phyloP scores from a whole-genome alignment of 352 stramenopile genomes.

The Globisporangium heterothallicum region DNA sequence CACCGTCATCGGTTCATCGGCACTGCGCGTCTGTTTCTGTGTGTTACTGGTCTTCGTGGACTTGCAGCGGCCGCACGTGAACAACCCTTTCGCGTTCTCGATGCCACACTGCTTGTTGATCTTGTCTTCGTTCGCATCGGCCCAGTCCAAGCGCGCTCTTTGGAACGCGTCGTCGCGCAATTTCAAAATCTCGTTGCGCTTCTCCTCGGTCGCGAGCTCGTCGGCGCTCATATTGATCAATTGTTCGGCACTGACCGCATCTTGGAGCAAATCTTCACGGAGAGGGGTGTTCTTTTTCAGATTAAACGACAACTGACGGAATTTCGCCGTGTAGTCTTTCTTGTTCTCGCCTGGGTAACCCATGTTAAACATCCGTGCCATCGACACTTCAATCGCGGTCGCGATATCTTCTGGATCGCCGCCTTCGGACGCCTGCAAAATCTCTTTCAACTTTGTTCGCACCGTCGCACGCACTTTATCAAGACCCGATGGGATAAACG shows the following conservation, averaged over 20 bases:
- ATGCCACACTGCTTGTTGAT: slow-evolving; percentile 90
- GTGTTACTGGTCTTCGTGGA: slow-evolving; percentile 95
- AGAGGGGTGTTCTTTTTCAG: slow-evolving; percentile 87
- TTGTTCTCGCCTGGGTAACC: slow-evolving; percentile 70
- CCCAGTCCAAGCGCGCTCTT: slow-evolving; percentile 84
- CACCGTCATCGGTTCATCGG: slow-evolving; percentile 98
- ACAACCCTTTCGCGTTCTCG: slow-evolving; percentile 70
- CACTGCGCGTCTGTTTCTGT: slow-evolving; percentile 96
- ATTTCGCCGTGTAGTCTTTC: slow-evolving; percentile 88
- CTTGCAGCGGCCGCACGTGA: slow-evolving; percentile 93
- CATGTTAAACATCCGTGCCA: slow-evolving; percentile 69
- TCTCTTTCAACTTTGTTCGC: slow-evolving; percentile 78
- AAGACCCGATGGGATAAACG: slow-evolving; percentile 63
- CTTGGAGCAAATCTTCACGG: slow-evolving; percentile 65
- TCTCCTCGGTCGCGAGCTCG: slow-evolving; percentile 84
- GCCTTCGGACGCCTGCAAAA: slow-evolving; percentile 43
- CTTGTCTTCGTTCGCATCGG: slow-evolving; percentile 87
- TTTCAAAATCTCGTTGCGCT: slow-evolving; percentile 80
- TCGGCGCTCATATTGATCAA: slow-evolving; percentile 81
- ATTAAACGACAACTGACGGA: slow-evolving; percentile 87
- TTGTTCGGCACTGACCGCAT: slow-evolving; percentile 64
- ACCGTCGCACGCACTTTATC: slow-evolving; percentile 76
- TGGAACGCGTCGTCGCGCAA: slow-evolving; percentile 81
- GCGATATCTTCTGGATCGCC: slow-evolving; percentile 48
- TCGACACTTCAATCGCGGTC: slow-evolving; percentile 64